Base-by-base conservation (phyloP, 495 filamentous ascomycete genomes). In the Xylaria acuta region DNA sequence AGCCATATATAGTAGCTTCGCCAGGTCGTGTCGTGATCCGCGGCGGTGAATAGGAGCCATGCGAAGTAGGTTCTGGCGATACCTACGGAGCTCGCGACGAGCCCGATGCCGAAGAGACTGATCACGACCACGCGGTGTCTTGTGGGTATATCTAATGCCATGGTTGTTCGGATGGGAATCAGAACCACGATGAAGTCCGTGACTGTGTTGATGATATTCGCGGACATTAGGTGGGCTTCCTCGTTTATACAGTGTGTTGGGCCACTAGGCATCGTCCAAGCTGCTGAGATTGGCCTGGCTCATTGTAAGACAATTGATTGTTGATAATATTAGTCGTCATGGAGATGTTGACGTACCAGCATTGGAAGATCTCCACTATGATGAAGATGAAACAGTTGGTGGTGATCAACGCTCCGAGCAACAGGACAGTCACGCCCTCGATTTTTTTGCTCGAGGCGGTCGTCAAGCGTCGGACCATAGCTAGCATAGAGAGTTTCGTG, bases 121-220 rank as follows among this genome's bases (percentile, higher is more conserved):
- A 88, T 83, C 8, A 91, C 83, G 12, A 87, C 85, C 41, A 88
- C 72, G n/a, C 85, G 82, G 69, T 90, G 88, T 38, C 81, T 84
- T 22, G 79, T 47, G 34, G 88, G 86, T 65, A 92, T 80, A 47
- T 88, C 83, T 30, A 92, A 76, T 14, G 84, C 81, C 82, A 86
- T 84, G 41, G 89, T 84, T 45, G 88, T 81, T n/a, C 87, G 86
- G 72, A 92, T 89, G 0, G 90, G 90, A 1, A 92, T 73, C 12
- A 88, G 75, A 0, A 90, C 88, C 27, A 84, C 83, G 1, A 88
- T 59, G 59, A 91, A 84, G 72, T 92, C 90, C 22, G 88, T 89
- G 43, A 87, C 73, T 30, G 87, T 88, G 74, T 92, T 91, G 75
- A 91, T 83, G 32, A 89, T 81, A 64, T 88, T 89, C 14, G 82